Percentiles rank a stretch among this genome's conserved stretches.
Conservation (phyloP, 768 basidiomycete species). For the Suillus variegatus region DNA sequence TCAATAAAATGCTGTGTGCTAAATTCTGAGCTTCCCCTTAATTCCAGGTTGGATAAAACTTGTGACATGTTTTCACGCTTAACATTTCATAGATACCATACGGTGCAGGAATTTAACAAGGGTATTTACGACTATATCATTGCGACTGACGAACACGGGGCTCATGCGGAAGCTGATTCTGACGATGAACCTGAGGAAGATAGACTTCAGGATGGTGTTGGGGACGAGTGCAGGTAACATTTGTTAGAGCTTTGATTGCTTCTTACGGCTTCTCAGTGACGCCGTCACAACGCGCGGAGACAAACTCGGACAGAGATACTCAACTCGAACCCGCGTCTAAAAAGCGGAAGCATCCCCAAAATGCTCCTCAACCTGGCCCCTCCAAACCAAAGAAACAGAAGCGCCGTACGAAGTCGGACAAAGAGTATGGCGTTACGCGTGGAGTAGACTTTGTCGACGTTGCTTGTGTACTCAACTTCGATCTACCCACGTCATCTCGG, state of each 20-base stretch:
- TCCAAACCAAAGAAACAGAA: slow-evolving; percentile 45
- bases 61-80: not conserved
- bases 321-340: slow-evolving; percentile 27
- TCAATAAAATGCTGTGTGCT: slow-evolving; percentile 95
- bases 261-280: slow-evolving; percentile 40
- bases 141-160: slow-evolving; percentile 88
- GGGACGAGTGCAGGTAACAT: slow-evolving; percentile 33
- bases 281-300: slow-evolving; percentile 50
- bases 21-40: slow-evolving; percentile 93
- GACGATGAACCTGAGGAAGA: slow-evolving; percentile 45
- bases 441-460: slow-evolving; percentile 98
- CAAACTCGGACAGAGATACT: slow-evolving; percentile 19
- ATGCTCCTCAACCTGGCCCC: slow-evolving; percentile 38
- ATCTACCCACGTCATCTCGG: slow-evolving; percentile 84
- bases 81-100: slow-evolving; percentile 71
- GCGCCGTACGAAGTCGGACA: slow-evolving; percentile 57
- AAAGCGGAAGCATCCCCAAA: slow-evolving; percentile 61
- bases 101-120: slow-evolving; percentile 97
- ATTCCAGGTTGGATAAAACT: slow-evolving; percentile 63
- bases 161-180: slow-evolving; percentile 50
- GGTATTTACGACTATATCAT: slow-evolving; percentile 99
- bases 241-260: slow-evolving; percentile 19
- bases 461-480: slow-evolving; percentile 97
- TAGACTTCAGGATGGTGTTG: slow-evolving; percentile 8
- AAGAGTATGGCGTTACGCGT: slow-evolving; percentile 91